Evolutionary conservation across 2,329 filamentous ascomycete genomes (phyloP).

Genomic region (Trichoderma sp.): DNA sequence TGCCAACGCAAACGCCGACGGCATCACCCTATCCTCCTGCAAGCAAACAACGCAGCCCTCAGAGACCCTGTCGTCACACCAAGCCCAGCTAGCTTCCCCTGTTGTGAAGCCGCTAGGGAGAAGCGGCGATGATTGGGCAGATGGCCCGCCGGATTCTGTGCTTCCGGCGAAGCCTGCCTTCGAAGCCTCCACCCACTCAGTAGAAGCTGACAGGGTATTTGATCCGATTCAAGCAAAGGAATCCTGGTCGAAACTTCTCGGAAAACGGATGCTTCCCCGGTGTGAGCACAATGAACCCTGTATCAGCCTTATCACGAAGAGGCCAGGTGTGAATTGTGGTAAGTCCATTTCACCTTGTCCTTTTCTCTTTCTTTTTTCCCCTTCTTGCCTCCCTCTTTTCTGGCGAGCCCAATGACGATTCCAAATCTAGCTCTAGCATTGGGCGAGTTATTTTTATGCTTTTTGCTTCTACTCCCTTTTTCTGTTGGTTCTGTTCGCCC

Average conservation of each 20-base stretch:
- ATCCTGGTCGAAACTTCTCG: conserved; percentile 81
- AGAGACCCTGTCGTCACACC: neutral
- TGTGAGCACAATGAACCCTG: conserved; percentile 91
- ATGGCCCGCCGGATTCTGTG: neutral
- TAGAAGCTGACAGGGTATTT: conserved; percentile 43
- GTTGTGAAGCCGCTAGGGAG: neutral
- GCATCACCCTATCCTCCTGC: neutral
- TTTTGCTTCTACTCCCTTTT: neutral
- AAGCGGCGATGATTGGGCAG: neutral
- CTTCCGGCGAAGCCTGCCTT: neutral
- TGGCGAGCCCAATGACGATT: neutral
- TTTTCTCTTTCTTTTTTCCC: neutral
- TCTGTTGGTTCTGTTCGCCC: neutral
- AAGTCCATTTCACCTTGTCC: conserved; percentile 28
- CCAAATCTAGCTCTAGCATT: neutral
- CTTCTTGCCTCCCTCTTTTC: neutral
- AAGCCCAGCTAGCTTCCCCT: neutral
- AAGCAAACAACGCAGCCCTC: neutral
- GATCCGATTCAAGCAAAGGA: conserved; percentile 73
- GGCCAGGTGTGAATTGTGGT: conserved; percentile 79
- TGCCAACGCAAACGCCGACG: conserved; percentile 19
- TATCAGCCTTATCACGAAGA: conserved; percentile 79
- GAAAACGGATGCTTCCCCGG: conserved; percentile 67
- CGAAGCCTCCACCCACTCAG: neutral
- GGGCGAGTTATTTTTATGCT: neutral